Evolutionary conservation across 305 asterid genomes (phyloP), one percentile per base, ranked within the genome.

Genomic region (Andrographis paniculata): DNA sequence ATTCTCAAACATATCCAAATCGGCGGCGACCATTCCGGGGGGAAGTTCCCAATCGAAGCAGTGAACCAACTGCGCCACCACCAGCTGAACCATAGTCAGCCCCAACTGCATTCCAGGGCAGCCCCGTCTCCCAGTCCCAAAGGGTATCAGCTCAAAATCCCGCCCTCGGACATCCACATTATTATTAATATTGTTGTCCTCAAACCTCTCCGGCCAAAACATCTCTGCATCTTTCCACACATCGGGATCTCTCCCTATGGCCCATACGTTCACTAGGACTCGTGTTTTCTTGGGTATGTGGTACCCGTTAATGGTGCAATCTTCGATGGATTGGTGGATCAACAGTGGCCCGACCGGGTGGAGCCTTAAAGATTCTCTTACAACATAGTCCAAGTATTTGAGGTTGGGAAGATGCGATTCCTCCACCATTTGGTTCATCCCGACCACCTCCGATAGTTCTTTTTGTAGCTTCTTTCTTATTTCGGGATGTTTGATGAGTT

Each of bases 31-130:
- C 30, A 24, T 24, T 33, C 38, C 38, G 12, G 8, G 14, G 1
- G 38, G 38, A 11, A 33, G 64, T 43, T 67, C 28, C 78, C 78
- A 71, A 37, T 63, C 53, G 28, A 73, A 73, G 40, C 68, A 65
- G 42, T 73, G 76, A 51, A 73, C 59, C 63, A 73, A 30, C 8
- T 69, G 68, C 0, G 71, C 72, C 36, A 20, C 52, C 3, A 46
- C 10, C 2, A 46, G 19, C 5, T 46, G 5, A 17, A 16, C 28
- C 6, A 46, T 15, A 9, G 19, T 11, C 14, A 21, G 12, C 23
- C 37, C 15, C 28, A 71, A 14, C 28, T 71, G 78, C 69, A 71
- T 18, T 7, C 76, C 78, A 0, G 76, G 76, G 31, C 73, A 75
- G 1, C 55, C 33, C 46, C 75, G 52, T 15, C 73, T 52, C 0